Conservation (phyloP, 768 basidiomycete species). For the Roridomyces roridus region DNA sequence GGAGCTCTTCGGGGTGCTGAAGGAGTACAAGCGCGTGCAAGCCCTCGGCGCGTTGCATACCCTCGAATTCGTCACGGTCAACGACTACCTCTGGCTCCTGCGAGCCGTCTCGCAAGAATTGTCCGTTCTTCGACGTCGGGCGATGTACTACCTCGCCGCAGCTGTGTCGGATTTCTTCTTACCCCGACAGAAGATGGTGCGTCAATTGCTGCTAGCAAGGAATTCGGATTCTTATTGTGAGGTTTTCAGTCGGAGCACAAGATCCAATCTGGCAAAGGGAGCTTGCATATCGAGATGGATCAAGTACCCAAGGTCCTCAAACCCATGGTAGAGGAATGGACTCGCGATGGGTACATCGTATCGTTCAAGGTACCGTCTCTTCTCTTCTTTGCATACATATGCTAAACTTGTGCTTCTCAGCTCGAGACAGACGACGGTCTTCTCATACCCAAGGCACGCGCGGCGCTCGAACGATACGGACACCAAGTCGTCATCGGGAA, state of each 20-base stretch:
- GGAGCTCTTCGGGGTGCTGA: constrained; percentile 74
- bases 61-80: constrained; percentile 90
- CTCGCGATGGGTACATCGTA: constrained; percentile 86
- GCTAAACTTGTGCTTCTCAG: constrained; percentile 44
- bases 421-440: constrained; percentile 89
- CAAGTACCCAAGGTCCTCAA: constrained; percentile 97
- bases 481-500: constrained; percentile 99
- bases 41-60: constrained; percentile 77
- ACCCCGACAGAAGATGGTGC: constrained; percentile 87
- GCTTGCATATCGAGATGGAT: constrained; percentile 95
- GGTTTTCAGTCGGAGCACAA: constrained; percentile 90
- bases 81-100: constrained; percentile 95
- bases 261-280: constrained; percentile 96
- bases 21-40: constrained; percentile 83
- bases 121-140: constrained; percentile 66
- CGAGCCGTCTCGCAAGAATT: constrained; percentile 84
- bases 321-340: constrained; percentile 95
- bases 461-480: constrained; percentile 90
- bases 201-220: constrained; percentile 32
- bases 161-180: constrained; percentile 99
- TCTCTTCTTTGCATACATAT: neutral
- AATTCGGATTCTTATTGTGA: neutral
- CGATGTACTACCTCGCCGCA: constrained; percentile 96
- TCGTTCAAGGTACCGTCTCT: constrained; percentile 85
- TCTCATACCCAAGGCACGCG: constrained; percentile 89